Conservation (phyloP, 23 red algal genomes). For the Agarophyton chilense region DNA sequence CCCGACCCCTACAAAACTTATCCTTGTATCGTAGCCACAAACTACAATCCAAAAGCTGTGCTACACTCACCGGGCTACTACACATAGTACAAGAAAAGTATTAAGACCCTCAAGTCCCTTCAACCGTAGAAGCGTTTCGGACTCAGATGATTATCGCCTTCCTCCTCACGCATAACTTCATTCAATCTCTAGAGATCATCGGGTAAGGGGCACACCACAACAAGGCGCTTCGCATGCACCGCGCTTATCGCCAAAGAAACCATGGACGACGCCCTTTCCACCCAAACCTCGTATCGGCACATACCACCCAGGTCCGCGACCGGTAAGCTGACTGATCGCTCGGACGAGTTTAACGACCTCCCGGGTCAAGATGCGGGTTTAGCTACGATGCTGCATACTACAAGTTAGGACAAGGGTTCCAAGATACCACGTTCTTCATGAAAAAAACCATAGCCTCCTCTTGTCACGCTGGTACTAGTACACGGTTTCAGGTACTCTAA, state of each 20-base stretch:
- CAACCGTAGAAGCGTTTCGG: not conserved
- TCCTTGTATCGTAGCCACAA: not conserved
- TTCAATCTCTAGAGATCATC: not conserved
- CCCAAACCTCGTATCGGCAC: not conserved
- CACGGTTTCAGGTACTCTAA: too few species aligned
- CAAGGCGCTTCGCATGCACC: constrained; percentile 7
- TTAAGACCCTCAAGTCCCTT: not conserved
- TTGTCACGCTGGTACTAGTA: too few species aligned
- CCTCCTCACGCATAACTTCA: not conserved
- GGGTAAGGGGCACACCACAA: not conserved
- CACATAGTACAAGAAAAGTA: not conserved
- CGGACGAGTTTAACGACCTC: not conserved
- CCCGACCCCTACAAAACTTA: too few species aligned
- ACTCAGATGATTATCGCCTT: not conserved
- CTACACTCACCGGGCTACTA: not conserved
- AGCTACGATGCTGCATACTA: too few species aligned
- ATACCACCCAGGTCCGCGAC: not conserved
- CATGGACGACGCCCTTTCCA: not conserved
- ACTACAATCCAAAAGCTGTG: not conserved
- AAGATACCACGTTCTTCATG: too few species aligned
- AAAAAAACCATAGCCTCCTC: too few species aligned
- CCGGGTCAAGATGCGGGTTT: too few species aligned
- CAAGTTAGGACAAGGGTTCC: too few species aligned
- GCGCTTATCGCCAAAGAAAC: not conserved
- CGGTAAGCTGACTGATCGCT: not conserved